A percentile compares a stretch with the other conserved stretches of the same genome.
These are phyloP conservation scores for Yarrowia porcina DNA, from an alignment of 805 yeast species.

Conservation along the genomic window DNA sequence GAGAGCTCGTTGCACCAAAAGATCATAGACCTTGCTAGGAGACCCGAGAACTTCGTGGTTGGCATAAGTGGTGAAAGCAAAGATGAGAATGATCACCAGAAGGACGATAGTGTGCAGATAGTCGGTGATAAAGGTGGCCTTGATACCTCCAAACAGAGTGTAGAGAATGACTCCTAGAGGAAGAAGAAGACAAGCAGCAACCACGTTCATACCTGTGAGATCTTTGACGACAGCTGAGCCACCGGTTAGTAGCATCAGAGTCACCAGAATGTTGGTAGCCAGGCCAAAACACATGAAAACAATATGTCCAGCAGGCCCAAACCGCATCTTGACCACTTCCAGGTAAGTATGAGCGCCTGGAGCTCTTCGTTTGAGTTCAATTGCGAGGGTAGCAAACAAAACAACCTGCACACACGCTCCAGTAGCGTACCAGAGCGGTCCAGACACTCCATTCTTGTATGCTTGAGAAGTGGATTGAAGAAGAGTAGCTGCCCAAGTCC, in stretches of 20 bases:
- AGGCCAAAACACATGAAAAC: slow-evolving; percentile 67
- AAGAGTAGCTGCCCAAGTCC: slow-evolving; percentile 92
- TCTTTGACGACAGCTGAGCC: slow-evolving; percentile 80
- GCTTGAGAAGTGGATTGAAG: slow-evolving; percentile 75
- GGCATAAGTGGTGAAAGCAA: slow-evolving; percentile 76
- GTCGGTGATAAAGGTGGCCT: slow-evolving; percentile 78
- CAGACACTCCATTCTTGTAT: slow-evolving; percentile 72
- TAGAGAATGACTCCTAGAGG: slow-evolving; percentile 78
- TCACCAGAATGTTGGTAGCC: slow-evolving; percentile 83
- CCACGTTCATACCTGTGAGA: slow-evolving; percentile 77
- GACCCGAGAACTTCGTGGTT: slow-evolving; percentile 70
- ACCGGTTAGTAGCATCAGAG: slow-evolving; percentile 88
- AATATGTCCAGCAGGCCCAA: slow-evolving; percentile 71
- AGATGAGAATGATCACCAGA: slow-evolving; percentile 71
- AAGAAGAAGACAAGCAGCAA: slow-evolving; percentile 76
- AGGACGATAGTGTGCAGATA: slow-evolving; percentile 79
- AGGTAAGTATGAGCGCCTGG: slow-evolving; percentile 90
- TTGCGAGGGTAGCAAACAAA: slow-evolving; percentile 80
- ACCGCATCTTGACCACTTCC: slow-evolving; percentile 77
- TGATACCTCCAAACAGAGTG: slow-evolving; percentile 77
- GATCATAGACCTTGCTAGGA: slow-evolving; percentile 76
- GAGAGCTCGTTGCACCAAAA: slow-evolving; percentile 54
- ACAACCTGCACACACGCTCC: slow-evolving; percentile 91
- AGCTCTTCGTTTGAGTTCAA: slow-evolving; percentile 82
- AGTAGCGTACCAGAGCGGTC: slow-evolving; percentile 80